Base-by-base conservation (phyloP, 192 early-diverging fungal species). In the Diversispora epigaea region DNA sequence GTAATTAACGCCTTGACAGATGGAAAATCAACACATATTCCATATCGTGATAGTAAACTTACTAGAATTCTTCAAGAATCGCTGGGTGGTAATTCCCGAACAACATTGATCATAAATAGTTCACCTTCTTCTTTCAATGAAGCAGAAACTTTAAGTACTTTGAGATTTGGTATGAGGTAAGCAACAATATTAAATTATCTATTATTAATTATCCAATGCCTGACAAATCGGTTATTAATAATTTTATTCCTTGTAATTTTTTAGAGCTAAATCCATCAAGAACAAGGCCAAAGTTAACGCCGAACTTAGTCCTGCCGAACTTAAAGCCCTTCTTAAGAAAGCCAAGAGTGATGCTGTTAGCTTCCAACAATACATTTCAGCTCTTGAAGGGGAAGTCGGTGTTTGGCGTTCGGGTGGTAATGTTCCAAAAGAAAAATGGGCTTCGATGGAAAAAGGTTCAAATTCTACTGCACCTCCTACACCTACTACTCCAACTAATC, bases 271-370 rank as follows among this genome's bases (percentile, higher is more conserved):
- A 87, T 92, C 93, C 72, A 99, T 99, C 84, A 98, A 97, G 91
- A 99, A 99, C 89, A 98, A 98, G 88, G 96, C 98, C 81, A 97
- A 95, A 87, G 89, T 99, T 80, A 99, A 99, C 82, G 92, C 94
- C 68, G 98, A 99, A 81, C 89, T 98, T 62, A 93, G 90, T 61
- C 90, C 95, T 4, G 89, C 91, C 15, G 98, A 99, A 80, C 92
- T 99, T 82, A 99, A 99, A 86, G 85, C 85, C 3, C 83, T 98
- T 70, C 87, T 99, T 76, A 98, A 96, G 83, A 93, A 92, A 80
- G 88, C 92, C 54, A 96, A 96, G 73, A 78, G 84, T 3, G 92
- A 97, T 75, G 85, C 92, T 32, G 82, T 92, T 17, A 86, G 89
- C 3, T 93, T 94, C 77, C 93, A 97, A 76, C 86, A 86, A 12